phyloP scores from a whole-genome alignment of 1,139 yeast genomes.

The Debaryomyces udenii region DNA sequence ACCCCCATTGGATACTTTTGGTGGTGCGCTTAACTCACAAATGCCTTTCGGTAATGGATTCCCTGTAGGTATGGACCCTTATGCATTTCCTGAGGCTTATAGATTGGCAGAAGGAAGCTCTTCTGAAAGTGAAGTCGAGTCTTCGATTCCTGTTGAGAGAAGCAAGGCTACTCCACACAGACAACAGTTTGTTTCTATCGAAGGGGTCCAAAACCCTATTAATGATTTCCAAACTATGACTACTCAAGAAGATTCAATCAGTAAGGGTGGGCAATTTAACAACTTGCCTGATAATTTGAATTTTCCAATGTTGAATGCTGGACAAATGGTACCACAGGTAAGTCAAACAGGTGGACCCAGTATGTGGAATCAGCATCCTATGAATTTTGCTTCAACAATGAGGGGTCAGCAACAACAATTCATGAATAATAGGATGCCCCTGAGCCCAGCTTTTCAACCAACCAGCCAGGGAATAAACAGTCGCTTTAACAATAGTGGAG shows the following conservation, averaged over 20 bases:
- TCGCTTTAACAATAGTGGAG: slow-evolving; percentile 13
- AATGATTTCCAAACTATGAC: slow-evolving; percentile 4
- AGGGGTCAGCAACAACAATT: slow-evolving; percentile 14
- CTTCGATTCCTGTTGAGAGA: slow-evolving; percentile 14
- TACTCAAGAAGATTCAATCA: neutral
- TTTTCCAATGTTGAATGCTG: slow-evolving; percentile 11
- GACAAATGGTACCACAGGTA: slow-evolving; percentile 10
- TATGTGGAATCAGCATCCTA: slow-evolving; percentile 20
- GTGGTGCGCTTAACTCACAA: slow-evolving; percentile 27
- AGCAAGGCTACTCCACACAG: slow-evolving; percentile 9
- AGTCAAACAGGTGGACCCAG: slow-evolving; percentile 9
- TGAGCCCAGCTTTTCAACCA: slow-evolving; percentile 7
- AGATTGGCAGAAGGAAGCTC: slow-evolving; percentile 14
- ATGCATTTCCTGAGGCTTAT: slow-evolving; percentile 9
- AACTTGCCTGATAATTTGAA: slow-evolving; percentile 12
- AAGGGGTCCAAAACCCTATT: slow-evolving; percentile 1
- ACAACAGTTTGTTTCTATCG: slow-evolving; percentile 5
- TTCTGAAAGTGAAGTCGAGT: slow-evolving; percentile 21
- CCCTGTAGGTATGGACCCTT: slow-evolving; percentile 9
- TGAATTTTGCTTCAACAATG: slow-evolving; percentile 15
- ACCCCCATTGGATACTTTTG: slow-evolving; percentile 25
- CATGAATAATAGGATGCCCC: slow-evolving; percentile 15
- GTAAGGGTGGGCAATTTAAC: slow-evolving; percentile 9
- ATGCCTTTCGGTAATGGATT: slow-evolving; percentile 17
- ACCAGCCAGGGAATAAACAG: slow-evolving; percentile 10